A percentile compares a stretch with the other conserved stretches of the same genome.
Conservation (phyloP, 2,329 filamentous ascomycete species). For the Colletotrichum nymphaeae region DNA sequence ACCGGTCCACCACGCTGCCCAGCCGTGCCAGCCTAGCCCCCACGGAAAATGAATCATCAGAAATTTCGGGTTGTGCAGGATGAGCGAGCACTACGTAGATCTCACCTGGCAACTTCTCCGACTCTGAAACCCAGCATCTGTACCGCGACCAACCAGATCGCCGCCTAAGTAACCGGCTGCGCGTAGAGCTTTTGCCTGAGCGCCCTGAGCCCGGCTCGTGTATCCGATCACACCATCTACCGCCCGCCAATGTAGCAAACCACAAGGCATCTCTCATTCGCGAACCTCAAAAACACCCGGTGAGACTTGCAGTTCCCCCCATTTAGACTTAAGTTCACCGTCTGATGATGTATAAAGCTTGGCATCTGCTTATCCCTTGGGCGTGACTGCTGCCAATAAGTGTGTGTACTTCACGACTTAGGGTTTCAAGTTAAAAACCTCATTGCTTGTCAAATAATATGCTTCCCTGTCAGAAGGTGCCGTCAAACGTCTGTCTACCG, state of each 20-base stretch:
- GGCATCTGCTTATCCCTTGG: neutral
- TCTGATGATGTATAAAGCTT: neutral
- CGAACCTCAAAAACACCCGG: neutral
- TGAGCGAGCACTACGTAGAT: neutral
- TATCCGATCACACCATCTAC: slow-evolving; percentile 24
- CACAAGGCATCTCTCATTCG: neutral
- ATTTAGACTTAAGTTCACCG: neutral
- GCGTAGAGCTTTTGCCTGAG: neutral
- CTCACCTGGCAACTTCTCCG: neutral
- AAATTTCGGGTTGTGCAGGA: neutral
- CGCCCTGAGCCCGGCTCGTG: slow-evolving; percentile 5
- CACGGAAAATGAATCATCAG: neutral
- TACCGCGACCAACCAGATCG: slow-evolving; percentile 1
- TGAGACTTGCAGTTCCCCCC: neutral
- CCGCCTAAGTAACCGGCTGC: neutral
- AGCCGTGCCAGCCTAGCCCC: neutral
- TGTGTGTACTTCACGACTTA: neutral
- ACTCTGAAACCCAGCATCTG: slow-evolving; percentile 4
- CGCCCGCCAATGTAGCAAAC: neutral
- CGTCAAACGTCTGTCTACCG: neutral
- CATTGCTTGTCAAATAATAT: neutral
- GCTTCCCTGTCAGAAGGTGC: neutral
- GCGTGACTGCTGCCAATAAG: neutral
- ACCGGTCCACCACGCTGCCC: neutral
- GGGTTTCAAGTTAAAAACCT: neutral